Base-by-base conservation (phyloP, 495 filamentous ascomycete genomes). In the Podospora australis region DNA sequence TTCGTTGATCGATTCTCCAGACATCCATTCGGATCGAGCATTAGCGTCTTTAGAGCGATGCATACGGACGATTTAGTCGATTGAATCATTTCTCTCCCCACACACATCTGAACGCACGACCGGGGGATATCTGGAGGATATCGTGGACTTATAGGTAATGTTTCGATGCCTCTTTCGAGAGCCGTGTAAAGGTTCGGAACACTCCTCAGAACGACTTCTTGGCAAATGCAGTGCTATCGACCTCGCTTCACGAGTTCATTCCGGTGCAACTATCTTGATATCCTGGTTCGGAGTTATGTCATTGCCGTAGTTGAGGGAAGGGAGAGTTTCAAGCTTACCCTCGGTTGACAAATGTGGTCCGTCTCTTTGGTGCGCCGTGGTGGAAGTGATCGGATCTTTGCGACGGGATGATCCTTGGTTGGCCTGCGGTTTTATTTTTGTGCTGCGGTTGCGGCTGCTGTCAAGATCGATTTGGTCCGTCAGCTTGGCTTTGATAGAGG, bases 11-110 rank as follows among this genome's bases (percentile, higher is more conserved):
- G 14, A 35, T 11, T 40, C 48, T 43, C 29, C 48, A 50, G 1
- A 8, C 21, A 39, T 19, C 38, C 39, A 40, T 32, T 26, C 10
- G 23, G 40, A 30, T 44, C 34, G 41, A 46, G 17, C 34, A 43
- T 42, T 46, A 52, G 53, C 53, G 39, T 48, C 48, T 19, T 21
- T 51, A 49, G 53, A 32, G 46, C 53, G 44, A 52, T 52, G 53
- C 53, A 43, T 34, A n/a, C 38, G 43, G 48, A 48, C 53, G 45
- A 34, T 56, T 51, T 24, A 21, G 44, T 38, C 48, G 25, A 46
- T 43, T 11, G 39, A 10, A 14, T 39, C 28, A 34, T 16, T 16
- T 32, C 8, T 14, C 19, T 39, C 17, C n/a, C n/a, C n/a, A n/a
- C n/a, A n/a, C n/a, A n/a, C n/a, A n/a, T n/a, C n/a, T n/a, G 36